phyloP scores from a whole-genome alignment of 768 basidiomycete species.

The Mycena latifolia region DNA sequence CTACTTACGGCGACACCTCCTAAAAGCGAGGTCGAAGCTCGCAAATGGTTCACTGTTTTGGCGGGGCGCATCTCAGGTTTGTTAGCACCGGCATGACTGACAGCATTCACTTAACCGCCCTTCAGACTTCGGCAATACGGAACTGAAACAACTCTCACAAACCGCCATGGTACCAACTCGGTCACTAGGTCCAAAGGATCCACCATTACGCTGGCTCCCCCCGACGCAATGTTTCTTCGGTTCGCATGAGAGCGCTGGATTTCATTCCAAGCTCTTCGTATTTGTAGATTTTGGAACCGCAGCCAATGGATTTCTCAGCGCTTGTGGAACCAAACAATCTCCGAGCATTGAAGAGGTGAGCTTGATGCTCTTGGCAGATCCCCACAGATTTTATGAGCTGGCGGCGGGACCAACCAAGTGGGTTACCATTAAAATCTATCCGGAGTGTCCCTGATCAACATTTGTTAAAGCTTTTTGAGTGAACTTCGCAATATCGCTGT shows the following conservation, averaged over 20 bases:
- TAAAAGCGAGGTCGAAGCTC: constrained; percentile 63
- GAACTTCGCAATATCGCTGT: constrained; percentile 87
- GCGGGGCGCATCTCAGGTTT: constrained; percentile 72
- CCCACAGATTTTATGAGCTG: constrained; percentile 76
- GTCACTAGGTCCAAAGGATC: constrained; percentile 45
- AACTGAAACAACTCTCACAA: constrained; percentile 69
- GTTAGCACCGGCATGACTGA: constrained; percentile 34
- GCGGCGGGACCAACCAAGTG: constrained; percentile 80
- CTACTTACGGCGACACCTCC: constrained; percentile 74
- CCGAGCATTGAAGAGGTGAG: constrained; percentile 90
- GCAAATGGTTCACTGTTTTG: constrained; percentile 76
- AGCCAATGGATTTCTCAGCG: constrained; percentile 87
- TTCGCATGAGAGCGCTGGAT: constrained; percentile 61
- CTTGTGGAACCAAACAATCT: constrained; percentile 89
- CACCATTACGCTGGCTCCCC: constrained; percentile 59
- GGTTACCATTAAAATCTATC: constrained; percentile 35
- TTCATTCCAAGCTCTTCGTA: constrained; percentile 86
- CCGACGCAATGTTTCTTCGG: constrained; percentile 82
- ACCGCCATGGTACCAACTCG: constrained; percentile 80
- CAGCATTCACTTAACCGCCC: constrained; percentile 1
- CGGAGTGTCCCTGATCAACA: neutral
- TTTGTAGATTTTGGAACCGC: constrained; percentile 90
- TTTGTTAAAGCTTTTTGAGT: constrained; percentile 72
- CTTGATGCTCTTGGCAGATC: constrained; percentile 74
- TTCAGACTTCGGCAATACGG: constrained; percentile 68